Percentiles rank a stretch among this genome's conserved stretches.
phyloP scores from a whole-genome alignment of 495 filamentous ascomycete species.

The Aspergillus avenaceus region DNA sequence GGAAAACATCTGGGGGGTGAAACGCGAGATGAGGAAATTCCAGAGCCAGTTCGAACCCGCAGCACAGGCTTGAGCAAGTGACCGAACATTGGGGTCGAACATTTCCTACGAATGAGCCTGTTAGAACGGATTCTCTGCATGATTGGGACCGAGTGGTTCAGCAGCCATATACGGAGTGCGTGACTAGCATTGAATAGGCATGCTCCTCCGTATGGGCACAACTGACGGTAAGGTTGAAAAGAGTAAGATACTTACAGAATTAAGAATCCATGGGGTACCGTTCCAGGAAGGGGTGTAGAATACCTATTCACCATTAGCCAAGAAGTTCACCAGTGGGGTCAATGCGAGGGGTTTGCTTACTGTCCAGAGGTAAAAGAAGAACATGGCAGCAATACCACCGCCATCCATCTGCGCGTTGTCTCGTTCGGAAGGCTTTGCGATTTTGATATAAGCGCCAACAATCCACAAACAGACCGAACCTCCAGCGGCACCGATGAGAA shows the following conservation, averaged over 20 bases:
- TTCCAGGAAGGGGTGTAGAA: slow-evolving; percentile 79
- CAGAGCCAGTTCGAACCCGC: slow-evolving; percentile 72
- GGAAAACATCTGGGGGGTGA: slow-evolving; percentile 73
- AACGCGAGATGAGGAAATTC: slow-evolving; percentile 70
- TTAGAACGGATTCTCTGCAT: not conserved
- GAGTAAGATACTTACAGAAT: slow-evolving; percentile 41
- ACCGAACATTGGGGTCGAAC: slow-evolving; percentile 58
- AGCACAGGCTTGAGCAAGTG: slow-evolving; percentile 64
- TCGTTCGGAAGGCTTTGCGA: slow-evolving; percentile 43
- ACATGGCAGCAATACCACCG: slow-evolving; percentile 65
- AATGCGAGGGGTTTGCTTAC: too few relatives aligned
- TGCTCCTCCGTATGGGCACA: too few relatives aligned
- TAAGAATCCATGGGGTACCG: slow-evolving; percentile 64
- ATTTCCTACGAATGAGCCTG: slow-evolving; percentile 38
- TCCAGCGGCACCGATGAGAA: slow-evolving; percentile 69
- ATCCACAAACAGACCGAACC: slow-evolving; percentile 71
- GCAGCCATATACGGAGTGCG: too few relatives aligned
- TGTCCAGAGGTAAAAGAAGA: slow-evolving; percentile 80
- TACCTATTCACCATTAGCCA: too few relatives aligned
- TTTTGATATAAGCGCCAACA: slow-evolving; percentile 67
- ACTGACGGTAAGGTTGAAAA: too few relatives aligned
- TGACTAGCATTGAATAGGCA: too few relatives aligned
- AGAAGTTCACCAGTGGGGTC: too few relatives aligned
- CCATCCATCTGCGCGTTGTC: slow-evolving; percentile 37
- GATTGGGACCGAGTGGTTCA: too few relatives aligned